Conservation (phyloP, 441 rosid genomes). For the Croton setiger region DNA sequence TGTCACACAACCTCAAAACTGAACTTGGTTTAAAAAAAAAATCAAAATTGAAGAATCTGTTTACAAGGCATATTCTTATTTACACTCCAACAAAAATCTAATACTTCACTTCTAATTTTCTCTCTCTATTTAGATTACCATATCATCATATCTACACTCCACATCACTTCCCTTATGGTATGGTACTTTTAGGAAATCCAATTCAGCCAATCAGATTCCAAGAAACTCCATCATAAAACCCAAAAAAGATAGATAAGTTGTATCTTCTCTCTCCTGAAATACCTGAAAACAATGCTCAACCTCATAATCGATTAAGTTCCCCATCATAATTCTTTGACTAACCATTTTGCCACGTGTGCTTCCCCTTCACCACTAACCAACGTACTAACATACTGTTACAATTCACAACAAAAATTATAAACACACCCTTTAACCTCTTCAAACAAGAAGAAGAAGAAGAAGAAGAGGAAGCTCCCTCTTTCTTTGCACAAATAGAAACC, state of each 20-base stretch:
- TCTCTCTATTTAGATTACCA: neutral
- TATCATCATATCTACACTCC: slow-evolving; percentile 22
- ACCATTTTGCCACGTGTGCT: slow-evolving; percentile 69
- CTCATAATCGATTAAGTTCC: slow-evolving; percentile 24
- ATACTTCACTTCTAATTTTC: neutral
- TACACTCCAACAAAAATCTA: slow-evolving; percentile 17
- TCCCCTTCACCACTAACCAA: slow-evolving; percentile 52
- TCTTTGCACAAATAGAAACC: neutral
- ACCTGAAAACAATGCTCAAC: slow-evolving; percentile 33
- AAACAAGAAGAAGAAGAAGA: slow-evolving; percentile 7
- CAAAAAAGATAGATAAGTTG: slow-evolving; percentile 35
- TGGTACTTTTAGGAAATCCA: slow-evolving; percentile 42
- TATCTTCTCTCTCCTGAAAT: slow-evolving; percentile 21
- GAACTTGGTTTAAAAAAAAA: too few relatives aligned
- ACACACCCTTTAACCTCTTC: slow-evolving; percentile 18
- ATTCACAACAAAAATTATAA: slow-evolving; percentile 23
- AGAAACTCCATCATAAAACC: slow-evolving; percentile 38
- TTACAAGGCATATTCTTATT: neutral
- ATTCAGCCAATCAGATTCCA: slow-evolving; percentile 55
- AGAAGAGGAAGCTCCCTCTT: slow-evolving; percentile 7
- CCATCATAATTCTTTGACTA: slow-evolving; percentile 21
- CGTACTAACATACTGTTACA: slow-evolving; percentile 28
- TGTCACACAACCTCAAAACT: slow-evolving; percentile 20
- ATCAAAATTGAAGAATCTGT: slow-evolving; percentile 22
- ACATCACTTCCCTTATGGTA: neutral